Percentiles rank a stretch among this genome's conserved stretches.
phyloP scores from a whole-genome alignment of 345 rosid species.

The Nasturtium officinale region DNA sequence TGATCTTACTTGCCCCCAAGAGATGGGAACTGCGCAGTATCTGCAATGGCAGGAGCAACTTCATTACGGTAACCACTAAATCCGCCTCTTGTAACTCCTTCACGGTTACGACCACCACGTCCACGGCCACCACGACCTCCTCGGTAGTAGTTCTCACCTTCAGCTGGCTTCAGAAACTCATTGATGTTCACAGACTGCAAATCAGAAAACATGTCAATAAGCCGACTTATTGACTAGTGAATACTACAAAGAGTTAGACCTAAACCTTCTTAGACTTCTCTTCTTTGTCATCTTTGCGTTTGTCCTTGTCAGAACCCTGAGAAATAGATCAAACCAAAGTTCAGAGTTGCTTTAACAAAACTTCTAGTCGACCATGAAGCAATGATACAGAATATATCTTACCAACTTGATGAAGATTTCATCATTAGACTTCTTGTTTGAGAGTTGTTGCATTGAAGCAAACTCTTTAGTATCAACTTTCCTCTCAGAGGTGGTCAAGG shows the following conservation, averaged over 20 bases:
- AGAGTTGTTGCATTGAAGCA: slow-evolving; percentile 80
- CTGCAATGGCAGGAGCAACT: slow-evolving; percentile 74
- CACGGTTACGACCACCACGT: slow-evolving; percentile 75
- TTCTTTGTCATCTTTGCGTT: slow-evolving; percentile 89
- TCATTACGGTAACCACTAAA: slow-evolving; percentile 46
- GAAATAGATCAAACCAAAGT: slow-evolving; percentile 18
- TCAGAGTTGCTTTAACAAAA: background rate
- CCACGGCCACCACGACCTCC: slow-evolving; percentile 70
- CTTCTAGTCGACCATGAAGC: background rate
- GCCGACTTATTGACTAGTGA: background rate
- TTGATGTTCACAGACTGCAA: slow-evolving; percentile 83
- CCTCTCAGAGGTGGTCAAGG: slow-evolving; percentile 70
- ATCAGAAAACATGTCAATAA: background rate
- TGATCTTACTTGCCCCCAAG: slow-evolving; percentile 79
- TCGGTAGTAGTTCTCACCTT: slow-evolving; percentile 62
- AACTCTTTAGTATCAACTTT: slow-evolving; percentile 79
- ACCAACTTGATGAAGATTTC: slow-evolving; percentile 95
- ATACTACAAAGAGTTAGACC: background rate
- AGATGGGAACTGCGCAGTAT: slow-evolving; percentile 86
- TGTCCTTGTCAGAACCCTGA: slow-evolving; percentile 98
- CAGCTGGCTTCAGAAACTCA: slow-evolving; percentile 96
- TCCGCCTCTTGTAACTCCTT: slow-evolving; percentile 70
- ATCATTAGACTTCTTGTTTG: slow-evolving; percentile 76
- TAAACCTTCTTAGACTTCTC: slow-evolving; percentile 86
- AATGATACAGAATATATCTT: slow-evolving; percentile 17